Percentiles rank a stretch among this genome's conserved stretches.
These are phyloP conservation scores for Camelina hispida DNA, from an alignment of 345 rosid species.

Conservation along the genomic window DNA sequence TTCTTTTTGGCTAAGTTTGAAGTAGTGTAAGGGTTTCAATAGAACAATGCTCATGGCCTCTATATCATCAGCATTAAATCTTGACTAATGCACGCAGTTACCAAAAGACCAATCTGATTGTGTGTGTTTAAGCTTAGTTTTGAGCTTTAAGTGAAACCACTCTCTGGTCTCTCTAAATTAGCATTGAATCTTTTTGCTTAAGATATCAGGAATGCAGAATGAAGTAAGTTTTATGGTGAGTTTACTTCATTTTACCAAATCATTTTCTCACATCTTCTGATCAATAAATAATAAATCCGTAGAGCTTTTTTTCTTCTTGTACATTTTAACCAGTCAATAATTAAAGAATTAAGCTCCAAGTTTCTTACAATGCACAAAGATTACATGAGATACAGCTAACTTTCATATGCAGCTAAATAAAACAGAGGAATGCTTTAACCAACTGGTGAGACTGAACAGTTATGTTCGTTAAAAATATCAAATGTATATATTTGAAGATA, in stretches of 20 bases:
- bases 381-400: background rate
- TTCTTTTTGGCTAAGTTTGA: no score
- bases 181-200: background rate
- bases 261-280: no score
- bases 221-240: background rate
- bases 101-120: no score
- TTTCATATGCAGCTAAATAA: background rate
- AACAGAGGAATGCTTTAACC: conserved; percentile 19
- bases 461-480: background rate
- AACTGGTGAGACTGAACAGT: background rate
- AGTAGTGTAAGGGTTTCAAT: no score
- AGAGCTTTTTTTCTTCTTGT: background rate
- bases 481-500: conserved; percentile 18
- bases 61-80: no score
- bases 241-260: background rate
- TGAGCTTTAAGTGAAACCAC: background rate
- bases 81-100: no score
- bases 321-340: background rate
- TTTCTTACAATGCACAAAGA: background rate
- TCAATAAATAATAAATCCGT: no score
- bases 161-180: background rate
- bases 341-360: background rate
- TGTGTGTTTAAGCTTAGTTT: background rate
- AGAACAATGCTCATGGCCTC: no score
- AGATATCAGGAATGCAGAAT: background rate